Percentiles rank a stretch among this genome's conserved stretches.
Evolutionary conservation across 148 eudicot genomes (phyloP).

Genomic region (Vaccinium vitisidaea): DNA sequence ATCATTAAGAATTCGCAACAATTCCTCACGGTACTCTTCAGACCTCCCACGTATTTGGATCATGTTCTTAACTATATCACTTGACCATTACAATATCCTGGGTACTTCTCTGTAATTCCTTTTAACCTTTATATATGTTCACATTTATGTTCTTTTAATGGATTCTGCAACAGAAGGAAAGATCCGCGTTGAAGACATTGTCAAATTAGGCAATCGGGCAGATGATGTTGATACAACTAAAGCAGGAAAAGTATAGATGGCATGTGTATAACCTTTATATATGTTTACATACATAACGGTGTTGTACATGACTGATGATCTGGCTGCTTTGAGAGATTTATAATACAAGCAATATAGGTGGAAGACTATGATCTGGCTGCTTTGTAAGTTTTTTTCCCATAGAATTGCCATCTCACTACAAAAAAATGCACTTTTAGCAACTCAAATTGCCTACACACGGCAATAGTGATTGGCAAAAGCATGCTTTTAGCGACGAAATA

Average conservation of each 20-base stretch:
- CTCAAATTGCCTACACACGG: too few species aligned
- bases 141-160: not conserved
- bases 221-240: not conserved
- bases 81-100: not conserved
- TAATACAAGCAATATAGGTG: not conserved
- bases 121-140: not conserved
- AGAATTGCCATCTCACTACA: too few species aligned
- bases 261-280: too few species aligned
- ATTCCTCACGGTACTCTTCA: not conserved
- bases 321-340: not conserved
- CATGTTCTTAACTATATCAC: not conserved
- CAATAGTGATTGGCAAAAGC: too few species aligned
- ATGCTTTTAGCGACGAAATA: too few species aligned
- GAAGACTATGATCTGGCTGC: too few species aligned
- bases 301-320: not conserved
- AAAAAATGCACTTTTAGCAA: too few species aligned
- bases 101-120: not conserved
- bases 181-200: constrained; percentile 15
- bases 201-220: constrained; percentile 7
- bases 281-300: not conserved
- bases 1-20: not conserved
- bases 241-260: constrained; percentile 9
- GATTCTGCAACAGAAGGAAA: constrained; percentile 10
- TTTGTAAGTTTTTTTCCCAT: too few species aligned
- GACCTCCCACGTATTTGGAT: not conserved